phyloP scores from a whole-genome alignment of 306 rosid species.

The Vigna angularis region DNA sequence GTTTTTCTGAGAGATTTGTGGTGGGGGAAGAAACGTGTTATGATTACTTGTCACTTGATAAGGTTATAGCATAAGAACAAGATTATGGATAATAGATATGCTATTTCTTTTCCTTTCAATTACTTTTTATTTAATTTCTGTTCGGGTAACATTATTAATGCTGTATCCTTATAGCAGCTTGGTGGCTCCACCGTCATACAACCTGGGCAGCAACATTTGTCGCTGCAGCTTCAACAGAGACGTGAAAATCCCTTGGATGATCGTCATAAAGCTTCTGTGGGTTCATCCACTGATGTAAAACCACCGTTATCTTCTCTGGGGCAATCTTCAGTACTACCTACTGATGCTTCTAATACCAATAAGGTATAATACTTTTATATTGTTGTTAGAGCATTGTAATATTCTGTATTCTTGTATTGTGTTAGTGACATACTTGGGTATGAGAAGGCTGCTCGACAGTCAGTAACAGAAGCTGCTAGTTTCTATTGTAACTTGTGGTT shows the following conservation, averaged over 20 bases:
- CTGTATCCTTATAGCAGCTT: conserved; percentile 58
- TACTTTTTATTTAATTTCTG: not conserved
- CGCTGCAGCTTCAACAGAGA: conserved; percentile 81
- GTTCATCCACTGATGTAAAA: conserved; percentile 65
- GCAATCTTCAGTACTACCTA: conserved; percentile 58
- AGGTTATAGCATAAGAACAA: not conserved
- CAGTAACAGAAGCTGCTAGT: not conserved
- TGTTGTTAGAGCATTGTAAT: conserved; percentile 10
- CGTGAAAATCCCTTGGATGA: conserved; percentile 77
- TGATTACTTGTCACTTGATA: not conserved
- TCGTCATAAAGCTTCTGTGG: conserved; percentile 60
- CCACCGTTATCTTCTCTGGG: conserved; percentile 66
- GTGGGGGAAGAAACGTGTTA: not conserved
- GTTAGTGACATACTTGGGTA: not conserved
- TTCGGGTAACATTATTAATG: conserved; percentile 29
- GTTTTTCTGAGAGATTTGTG: not conserved
- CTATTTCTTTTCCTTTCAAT: conserved; percentile 21
- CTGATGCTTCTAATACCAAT: conserved; percentile 61
- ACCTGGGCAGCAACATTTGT: conserved; percentile 67
- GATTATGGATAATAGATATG: not conserved
- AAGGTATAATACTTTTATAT: conserved; percentile 58
- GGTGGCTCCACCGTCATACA: conserved; percentile 64
- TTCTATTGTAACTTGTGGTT: not conserved
- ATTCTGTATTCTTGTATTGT: conserved; percentile 16
- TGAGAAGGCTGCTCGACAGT: not conserved